These are phyloP conservation scores for Phytophthora tentaculata DNA, from an alignment of 352 stramenopile species.

Conservation along the genomic window DNA sequence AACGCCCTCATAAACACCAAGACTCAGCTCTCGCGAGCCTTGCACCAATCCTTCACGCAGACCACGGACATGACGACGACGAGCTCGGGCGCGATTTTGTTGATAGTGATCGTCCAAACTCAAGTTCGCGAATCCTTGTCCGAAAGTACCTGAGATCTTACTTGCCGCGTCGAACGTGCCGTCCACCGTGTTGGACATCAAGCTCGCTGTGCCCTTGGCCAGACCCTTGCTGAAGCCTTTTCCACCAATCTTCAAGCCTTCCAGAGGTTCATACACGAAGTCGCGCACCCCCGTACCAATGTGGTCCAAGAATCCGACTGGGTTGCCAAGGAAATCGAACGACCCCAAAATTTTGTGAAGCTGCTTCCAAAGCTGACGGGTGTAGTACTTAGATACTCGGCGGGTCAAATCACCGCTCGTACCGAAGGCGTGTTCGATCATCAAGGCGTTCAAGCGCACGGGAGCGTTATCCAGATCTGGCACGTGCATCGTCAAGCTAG, in stretches of 20 bases:
- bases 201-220: constrained; percentile 86
- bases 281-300: constrained; percentile 95
- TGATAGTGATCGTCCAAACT: constrained; percentile 91
- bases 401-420: constrained; percentile 85
- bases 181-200: constrained; percentile 88
- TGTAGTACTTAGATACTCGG: constrained; percentile 92
- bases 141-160: constrained; percentile 90
- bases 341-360: constrained; percentile 89
- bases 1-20: constrained; percentile 87
- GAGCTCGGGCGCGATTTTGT: constrained; percentile 78
- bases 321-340: constrained; percentile 90
- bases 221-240: constrained; percentile 88
- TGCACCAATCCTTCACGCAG: constrained; percentile 84
- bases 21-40: constrained; percentile 84
- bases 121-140: constrained; percentile 85
- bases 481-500: constrained; percentile 88
- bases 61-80: constrained; percentile 79
- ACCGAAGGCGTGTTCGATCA: constrained; percentile 91
- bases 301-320: constrained; percentile 92
- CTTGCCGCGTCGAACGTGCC: constrained; percentile 88
- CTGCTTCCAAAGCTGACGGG: constrained; percentile 88
- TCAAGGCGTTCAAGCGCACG: constrained; percentile 85
- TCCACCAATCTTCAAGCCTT: constrained; percentile 90
- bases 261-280: constrained; percentile 97
- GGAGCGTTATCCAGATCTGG: constrained; percentile 90